Evolutionary conservation across 2,329 filamentous ascomycete genomes (phyloP), one percentile per base, ranked within the genome.

Genomic region (Fusarium sp.): DNA sequence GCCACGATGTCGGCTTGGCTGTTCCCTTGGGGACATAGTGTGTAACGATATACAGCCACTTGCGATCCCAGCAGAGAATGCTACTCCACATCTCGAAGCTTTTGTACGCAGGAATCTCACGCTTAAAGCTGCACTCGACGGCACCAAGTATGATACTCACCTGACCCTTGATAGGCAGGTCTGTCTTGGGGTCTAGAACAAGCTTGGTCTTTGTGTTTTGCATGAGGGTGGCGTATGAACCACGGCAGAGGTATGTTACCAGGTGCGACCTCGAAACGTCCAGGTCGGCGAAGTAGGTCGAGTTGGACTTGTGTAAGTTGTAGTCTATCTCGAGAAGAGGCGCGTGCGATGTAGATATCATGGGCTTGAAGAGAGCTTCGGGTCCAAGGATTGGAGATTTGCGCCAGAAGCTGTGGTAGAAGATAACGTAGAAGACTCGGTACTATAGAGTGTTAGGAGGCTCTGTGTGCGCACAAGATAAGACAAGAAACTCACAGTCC

Each of bases 231-330:
- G 82, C 79, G 73, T 91, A 83, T 2, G 88, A 88, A 0, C 85
- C 83, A 20, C 84, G 85, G 52, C 90, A 81, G 4, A 94, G 80
- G 68, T 89, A 87, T 47, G 89, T 90, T 52, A 96, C 88, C 10
- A 96, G 87, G 67, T 96, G 92, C 1, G 91, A 91, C 56, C 96
- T 91, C 38, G 91, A 88, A 61, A 95, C 86, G 78, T 97, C 94
- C 68, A 96, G 88, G 78, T 97, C 93, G 68, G 89, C 83, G 76
- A 97, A 97, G 82, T 96, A 97, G 28, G 94, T 97, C 71, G 87
- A 88, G 81, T 94, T 93, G 64, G 89, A 89, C 77, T 94, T 94
- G 84, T 95, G 91, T 42, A 93, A 75, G 80, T 96, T 95, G 82
- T 94, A 93, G 80, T 97, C 94, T 73, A 90, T 93, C 79, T 97